A percentile compares a stretch with the other conserved stretches of the same genome.
Evolutionary conservation across 805 yeast species (phyloP).

Genomic region (Candida insectorum): DNA sequence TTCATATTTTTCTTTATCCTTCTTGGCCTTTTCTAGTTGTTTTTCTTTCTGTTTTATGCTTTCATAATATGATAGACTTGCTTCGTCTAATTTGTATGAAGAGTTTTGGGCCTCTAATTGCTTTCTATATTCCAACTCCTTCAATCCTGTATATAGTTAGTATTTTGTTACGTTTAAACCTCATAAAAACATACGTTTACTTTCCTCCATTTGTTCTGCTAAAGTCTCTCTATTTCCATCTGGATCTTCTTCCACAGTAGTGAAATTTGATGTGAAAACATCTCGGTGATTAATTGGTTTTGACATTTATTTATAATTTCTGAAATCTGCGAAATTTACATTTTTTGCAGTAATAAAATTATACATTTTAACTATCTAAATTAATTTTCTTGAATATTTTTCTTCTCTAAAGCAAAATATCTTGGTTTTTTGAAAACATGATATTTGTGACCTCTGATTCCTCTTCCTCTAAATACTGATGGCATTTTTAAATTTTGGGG

Average conservation of each 20-base stretch:
- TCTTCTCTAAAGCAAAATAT: constrained; percentile 48
- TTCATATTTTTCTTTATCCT: constrained; percentile 20
- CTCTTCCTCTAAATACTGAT: constrained; percentile 74
- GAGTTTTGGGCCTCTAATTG: constrained; percentile 32
- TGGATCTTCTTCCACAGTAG: constrained; percentile 1
- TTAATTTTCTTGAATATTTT: constrained; percentile 3
- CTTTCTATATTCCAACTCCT: constrained; percentile 29
- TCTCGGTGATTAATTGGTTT: neutral
- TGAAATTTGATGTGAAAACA: neutral
- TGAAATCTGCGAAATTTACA: neutral
- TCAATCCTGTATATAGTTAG: constrained; percentile 23
- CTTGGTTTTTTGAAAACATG: constrained; percentile 96
- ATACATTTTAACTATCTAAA: neutral
- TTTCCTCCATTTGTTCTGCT: constrained; percentile 39
- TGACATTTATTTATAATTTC: neutral
- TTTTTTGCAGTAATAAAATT: too few species aligned
- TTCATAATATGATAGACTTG: constrained; percentile 34
- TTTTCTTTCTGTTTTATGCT: constrained; percentile 19
- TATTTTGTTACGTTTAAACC: neutral
- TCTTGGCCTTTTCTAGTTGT: constrained; percentile 17
- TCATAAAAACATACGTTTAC: constrained; percentile 27
- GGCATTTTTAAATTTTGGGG: constrained; percentile 74
- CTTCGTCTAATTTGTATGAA: constrained; percentile 36
- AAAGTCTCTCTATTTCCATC: constrained; percentile 30
- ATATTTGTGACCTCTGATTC: constrained; percentile 88